Evolutionary conservation across 169 alveolate genomes (phyloP).

Genomic region (Theileria annulata): DNA sequence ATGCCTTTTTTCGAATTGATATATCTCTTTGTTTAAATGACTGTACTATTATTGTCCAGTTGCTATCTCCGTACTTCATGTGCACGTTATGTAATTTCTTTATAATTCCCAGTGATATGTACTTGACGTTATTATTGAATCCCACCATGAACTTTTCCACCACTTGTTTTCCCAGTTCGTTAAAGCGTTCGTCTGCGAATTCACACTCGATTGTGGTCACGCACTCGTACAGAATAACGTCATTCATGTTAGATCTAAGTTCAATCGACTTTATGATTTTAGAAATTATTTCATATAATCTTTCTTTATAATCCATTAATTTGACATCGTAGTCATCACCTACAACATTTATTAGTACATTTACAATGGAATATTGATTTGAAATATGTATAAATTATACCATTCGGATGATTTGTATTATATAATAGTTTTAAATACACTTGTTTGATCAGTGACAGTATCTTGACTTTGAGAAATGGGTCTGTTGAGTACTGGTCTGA

Average conservation of each 20-base stretch:
- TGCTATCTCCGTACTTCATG: constrained; percentile 69
- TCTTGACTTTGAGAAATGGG: constrained; percentile 76
- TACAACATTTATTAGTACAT: not conserved
- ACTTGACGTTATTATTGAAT: constrained; percentile 90
- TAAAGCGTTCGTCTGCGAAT: constrained; percentile 79
- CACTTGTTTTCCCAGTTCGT: constrained; percentile 84
- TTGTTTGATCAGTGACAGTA: constrained; percentile 55
- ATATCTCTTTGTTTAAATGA: constrained; percentile 94
- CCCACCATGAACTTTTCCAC: constrained; percentile 92
- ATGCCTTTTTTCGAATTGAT: constrained; percentile 93
- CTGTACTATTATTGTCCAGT: constrained; percentile 75
- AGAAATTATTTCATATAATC: constrained; percentile 39
- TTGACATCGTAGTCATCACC: constrained; percentile 6
- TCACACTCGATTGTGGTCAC: constrained; percentile 93
- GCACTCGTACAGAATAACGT: constrained; percentile 96
- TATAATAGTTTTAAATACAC: constrained; percentile 43
- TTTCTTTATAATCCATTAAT: constrained; percentile 8
- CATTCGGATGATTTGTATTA: not conserved
- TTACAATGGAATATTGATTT: not conserved
- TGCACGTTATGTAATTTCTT: constrained; percentile 89
- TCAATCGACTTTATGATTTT: constrained; percentile 76
- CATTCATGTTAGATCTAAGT: constrained; percentile 96
- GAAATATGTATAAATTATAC: not conserved
- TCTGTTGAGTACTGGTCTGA: constrained; percentile 71
- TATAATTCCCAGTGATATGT: constrained; percentile 86